Evolutionary conservation across 225 moss, liverwort and hornwort genomes (phyloP).

Genomic region (Pleurozium schreberi): DNA sequence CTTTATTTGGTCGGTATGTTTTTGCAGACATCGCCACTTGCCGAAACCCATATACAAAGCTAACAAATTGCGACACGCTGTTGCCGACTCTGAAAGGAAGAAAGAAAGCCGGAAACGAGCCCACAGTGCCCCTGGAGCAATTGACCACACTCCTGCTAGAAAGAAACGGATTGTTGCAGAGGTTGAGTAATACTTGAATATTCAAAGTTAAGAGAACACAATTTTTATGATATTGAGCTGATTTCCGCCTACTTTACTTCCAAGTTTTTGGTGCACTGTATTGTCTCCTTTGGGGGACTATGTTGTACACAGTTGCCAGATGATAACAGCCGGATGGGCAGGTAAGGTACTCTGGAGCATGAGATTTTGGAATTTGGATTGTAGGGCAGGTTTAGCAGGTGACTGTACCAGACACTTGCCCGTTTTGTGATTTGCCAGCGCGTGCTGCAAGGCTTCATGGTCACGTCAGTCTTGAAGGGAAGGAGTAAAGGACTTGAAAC

Average conservation of each 20-base stretch:
- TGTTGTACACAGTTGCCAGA: conserved; percentile 17
- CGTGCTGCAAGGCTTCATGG: neutral
- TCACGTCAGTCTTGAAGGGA: neutral
- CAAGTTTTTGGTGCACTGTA: neutral
- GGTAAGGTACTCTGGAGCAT: conserved; percentile 3
- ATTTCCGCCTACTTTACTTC: neutral
- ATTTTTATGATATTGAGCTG: neutral
- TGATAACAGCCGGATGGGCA: conserved; percentile 15
- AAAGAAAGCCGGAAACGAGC: conserved; percentile 69
- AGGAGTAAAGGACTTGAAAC: neutral
- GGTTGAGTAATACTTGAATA: conserved; percentile 29
- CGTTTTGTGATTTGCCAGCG: neutral
- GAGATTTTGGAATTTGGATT: neutral
- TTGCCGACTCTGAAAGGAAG: conserved; percentile 56
- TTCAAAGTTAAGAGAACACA: neutral
- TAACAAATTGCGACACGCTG: conserved; percentile 51
- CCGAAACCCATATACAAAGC: conserved; percentile 93
- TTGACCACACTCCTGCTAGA: conserved; percentile 48
- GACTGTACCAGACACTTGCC: neutral
- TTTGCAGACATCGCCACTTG: conserved; percentile 77
- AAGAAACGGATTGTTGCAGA: conserved; percentile 82
- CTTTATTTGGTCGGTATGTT: neutral
- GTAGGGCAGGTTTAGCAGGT: conserved; percentile 11
- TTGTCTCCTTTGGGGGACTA: conserved; percentile 3
- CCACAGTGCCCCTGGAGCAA: conserved; percentile 71